Percentiles rank a stretch among this genome's conserved stretches.
Evolutionary conservation across 352 stramenopile genomes (phyloP).

Genomic region (Pythium angustatum): DNA sequence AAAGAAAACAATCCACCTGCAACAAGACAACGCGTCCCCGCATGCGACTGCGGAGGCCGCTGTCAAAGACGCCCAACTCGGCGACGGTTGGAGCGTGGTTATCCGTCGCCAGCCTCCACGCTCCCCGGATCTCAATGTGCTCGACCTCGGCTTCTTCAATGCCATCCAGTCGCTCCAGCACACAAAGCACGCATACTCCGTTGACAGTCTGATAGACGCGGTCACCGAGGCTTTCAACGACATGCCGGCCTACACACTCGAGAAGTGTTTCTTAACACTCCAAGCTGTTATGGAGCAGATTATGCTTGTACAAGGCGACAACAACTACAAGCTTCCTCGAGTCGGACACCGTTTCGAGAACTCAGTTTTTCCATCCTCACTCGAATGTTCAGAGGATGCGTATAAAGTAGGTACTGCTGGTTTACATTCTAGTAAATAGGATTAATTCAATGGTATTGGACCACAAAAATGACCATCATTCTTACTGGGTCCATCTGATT

Average conservation of each 20-base stretch:
- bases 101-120: constrained; percentile 18
- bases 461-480: neutral
- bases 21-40: constrained; percentile 13
- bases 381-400: constrained; percentile 4
- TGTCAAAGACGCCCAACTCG: neutral
- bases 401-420: constrained; percentile 6
- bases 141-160: constrained; percentile 28
- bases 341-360: constrained; percentile 7
- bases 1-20: neutral
- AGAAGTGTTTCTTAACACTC: constrained; percentile 29
- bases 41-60: neutral
- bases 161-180: constrained; percentile 26
- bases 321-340: constrained; percentile 22
- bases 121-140: constrained; percentile 24
- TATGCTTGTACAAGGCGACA: constrained; percentile 16
- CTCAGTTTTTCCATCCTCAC: neutral
- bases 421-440: neutral
- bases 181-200: neutral
- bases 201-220: constrained; percentile 9
- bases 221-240: constrained; percentile 20
- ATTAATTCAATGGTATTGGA: neutral
- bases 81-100: neutral
- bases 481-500: neutral
- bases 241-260: constrained; percentile 11
- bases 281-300: constrained; percentile 25